Percentiles rank a stretch among this genome's conserved stretches.
Evolutionary conservation across 352 stramenopile species (phyloP).

Genomic region (Ophiocytium majus): DNA sequence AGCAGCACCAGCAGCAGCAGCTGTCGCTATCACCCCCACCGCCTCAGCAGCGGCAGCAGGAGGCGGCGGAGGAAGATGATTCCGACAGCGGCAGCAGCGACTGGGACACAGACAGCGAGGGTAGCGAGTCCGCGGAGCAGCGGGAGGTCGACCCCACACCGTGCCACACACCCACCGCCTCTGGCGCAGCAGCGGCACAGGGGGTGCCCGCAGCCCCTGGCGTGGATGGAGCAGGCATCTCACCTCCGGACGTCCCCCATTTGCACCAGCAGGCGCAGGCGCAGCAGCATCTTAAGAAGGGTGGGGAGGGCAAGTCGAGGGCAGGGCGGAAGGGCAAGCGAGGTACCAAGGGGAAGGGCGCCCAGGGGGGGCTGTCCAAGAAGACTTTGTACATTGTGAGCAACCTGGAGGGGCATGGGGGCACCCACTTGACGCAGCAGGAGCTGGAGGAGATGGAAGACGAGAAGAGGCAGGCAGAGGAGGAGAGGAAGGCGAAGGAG

Average conservation of each 20-base stretch:
- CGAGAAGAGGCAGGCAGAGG: conserved; percentile 50
- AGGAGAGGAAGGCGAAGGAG: conserved; percentile 49
- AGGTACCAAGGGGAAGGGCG: conserved; percentile 7
- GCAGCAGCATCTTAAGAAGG: no score
- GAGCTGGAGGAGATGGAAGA: conserved; percentile 52
- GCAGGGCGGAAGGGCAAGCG: not conserved
- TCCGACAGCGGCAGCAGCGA: not conserved
- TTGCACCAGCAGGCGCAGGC: no score
- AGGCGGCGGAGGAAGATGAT: not conserved
- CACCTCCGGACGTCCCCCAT: no score
- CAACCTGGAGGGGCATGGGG: conserved; percentile 45
- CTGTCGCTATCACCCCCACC: no score
- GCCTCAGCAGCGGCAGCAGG: no score
- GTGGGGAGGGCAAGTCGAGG: not conserved
- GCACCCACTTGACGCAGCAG: conserved; percentile 7
- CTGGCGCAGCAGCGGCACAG: not conserved
- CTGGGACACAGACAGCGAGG: not conserved
- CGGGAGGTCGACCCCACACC: not conserved
- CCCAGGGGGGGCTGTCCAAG: conserved; percentile 48
- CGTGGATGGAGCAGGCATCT: not conserved
- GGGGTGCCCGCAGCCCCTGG: not conserved
- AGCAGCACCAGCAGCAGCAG: not conserved
- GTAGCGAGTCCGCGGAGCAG: not conserved
- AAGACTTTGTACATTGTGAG: conserved; percentile 57
- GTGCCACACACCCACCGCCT: not conserved